Evolutionary conservation across 2,329 filamentous ascomycete species (phyloP), one percentile per base, ranked within the genome.

Genomic region (Pezicula rhizophila): DNA sequence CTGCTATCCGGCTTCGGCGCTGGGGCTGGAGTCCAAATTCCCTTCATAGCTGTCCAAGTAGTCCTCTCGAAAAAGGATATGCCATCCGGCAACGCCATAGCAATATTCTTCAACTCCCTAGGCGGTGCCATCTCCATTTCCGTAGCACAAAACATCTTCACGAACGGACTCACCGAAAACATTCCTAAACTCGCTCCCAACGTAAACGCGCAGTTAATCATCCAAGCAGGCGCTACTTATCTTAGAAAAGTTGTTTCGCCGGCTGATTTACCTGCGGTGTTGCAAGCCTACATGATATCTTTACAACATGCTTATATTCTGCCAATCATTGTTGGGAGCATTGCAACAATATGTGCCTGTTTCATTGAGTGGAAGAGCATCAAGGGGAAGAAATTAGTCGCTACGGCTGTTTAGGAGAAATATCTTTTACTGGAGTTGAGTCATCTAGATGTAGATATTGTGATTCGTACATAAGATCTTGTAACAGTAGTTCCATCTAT

Each of bases 61-160:
- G 74, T 77, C 0, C 67, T 82, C 8, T 66, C 68, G 12, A 67
- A 68, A 26, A 69, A 74, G 14, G 77, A 82, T 48, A 68, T 82
- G 35, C 71, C 78, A 4, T 76, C 70, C 1, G 79, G 78, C 20
- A 72, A 78, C 28, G 74, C 79, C 11, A 73, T 78, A 52, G 72
- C 71, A 41, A 77, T 82, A 55, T 82, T 82, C 56, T 67, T 71
- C 34, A 78, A 82, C 61, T 79, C 79, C 52, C 70, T 82, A 2
- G 79, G 79, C 11, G 78, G 77, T 28, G 77, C 79, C 28, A 65
- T 82, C 17, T 79, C 80, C 51, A 75, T 80, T 4, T 73, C 77
- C 2, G 74, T 80, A 18, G 78, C 76, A 0, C 76, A 82, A 60
- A 74, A 74, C 3, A 71, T 80, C 35, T 64, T 65, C 57, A 62